Evolutionary conservation across 371 early-diverging fungal species (phyloP).

Genomic region (Mortierella sp.): DNA sequence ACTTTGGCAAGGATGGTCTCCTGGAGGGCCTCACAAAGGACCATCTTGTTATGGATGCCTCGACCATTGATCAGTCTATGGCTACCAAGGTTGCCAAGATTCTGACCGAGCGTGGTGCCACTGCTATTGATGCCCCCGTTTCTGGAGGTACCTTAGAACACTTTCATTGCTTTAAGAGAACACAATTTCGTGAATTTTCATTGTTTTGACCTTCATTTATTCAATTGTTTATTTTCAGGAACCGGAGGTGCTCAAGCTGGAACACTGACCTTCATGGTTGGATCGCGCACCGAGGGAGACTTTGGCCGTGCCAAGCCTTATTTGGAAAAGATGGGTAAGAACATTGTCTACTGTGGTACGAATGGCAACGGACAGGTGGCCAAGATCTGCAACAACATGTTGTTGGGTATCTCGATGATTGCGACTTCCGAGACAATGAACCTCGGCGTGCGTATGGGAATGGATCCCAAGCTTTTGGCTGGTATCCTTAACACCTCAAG

Average conservation of each 20-base stretch:
- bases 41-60: conserved; percentile 85
- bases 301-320: conserved; percentile 76
- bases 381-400: conserved; percentile 98
- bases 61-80: conserved; percentile 88
- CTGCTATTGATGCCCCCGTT: conserved; percentile 95
- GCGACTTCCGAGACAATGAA: conserved; percentile 94
- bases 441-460: conserved; percentile 87
- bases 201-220: too few relatives aligned
- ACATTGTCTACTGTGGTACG: conserved; percentile 91
- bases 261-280: conserved; percentile 98
- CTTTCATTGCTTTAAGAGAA: too few relatives aligned
- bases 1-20: conserved; percentile 74
- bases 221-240: too few relatives aligned
- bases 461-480: conserved; percentile 89
- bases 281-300: conserved; percentile 66
- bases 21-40: conserved; percentile 59
- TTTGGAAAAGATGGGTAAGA: conserved; percentile 90
- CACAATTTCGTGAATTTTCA: too few relatives aligned
- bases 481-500: conserved; percentile 88
- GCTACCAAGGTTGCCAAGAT: conserved; percentile 73
- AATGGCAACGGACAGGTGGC: conserved; percentile 93
- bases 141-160: conserved; percentile 78
- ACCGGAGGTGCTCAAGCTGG: conserved; percentile 90
- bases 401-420: conserved; percentile 94
- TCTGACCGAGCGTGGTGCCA: conserved; percentile 66